These are phyloP conservation scores for Sequoia sempervirens DNA, from an alignment of 75 land plant species.

Conservation along the genomic window DNA sequence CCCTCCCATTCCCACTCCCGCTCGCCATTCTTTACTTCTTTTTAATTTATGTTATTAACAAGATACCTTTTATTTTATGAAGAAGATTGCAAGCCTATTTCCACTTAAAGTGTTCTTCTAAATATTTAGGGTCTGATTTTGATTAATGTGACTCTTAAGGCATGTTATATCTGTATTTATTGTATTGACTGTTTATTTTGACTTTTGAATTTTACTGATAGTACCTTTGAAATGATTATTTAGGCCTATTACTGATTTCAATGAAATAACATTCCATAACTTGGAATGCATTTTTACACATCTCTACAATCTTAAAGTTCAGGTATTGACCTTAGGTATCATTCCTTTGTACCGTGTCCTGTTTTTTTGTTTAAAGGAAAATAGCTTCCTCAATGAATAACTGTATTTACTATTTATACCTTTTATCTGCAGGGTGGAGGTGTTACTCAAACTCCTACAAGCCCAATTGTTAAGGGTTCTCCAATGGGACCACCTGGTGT, in stretches of 20 bases:
- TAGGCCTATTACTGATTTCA: conserved; percentile 54
- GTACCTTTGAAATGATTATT: neutral
- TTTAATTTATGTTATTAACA: too few species aligned
- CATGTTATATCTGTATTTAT: neutral
- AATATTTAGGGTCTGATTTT: neutral
- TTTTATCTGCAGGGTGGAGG: neutral
- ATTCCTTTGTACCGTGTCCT: neutral
- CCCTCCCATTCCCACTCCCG: too few species aligned
- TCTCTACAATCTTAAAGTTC: conserved; percentile 18
- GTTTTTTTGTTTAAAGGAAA: neutral
- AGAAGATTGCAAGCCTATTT: neutral
- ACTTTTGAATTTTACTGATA: neutral
- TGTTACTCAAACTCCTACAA: neutral
- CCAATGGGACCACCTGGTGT: neutral
- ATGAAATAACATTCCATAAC: conserved; percentile 47
- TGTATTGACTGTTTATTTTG: neutral
- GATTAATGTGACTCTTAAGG: neutral
- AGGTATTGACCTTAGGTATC: conserved; percentile 14
- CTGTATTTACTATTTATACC: neutral
- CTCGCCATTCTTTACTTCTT: too few species aligned
- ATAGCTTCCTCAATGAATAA: neutral
- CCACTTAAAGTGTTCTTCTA: neutral
- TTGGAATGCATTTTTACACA: conserved; percentile 43
- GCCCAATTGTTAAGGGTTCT: neutral
- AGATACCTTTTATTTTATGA: too few species aligned